Evolutionary conservation across 2,329 filamentous ascomycete genomes (phyloP).

Genomic region (Colletotrichum ledebouriae): DNA sequence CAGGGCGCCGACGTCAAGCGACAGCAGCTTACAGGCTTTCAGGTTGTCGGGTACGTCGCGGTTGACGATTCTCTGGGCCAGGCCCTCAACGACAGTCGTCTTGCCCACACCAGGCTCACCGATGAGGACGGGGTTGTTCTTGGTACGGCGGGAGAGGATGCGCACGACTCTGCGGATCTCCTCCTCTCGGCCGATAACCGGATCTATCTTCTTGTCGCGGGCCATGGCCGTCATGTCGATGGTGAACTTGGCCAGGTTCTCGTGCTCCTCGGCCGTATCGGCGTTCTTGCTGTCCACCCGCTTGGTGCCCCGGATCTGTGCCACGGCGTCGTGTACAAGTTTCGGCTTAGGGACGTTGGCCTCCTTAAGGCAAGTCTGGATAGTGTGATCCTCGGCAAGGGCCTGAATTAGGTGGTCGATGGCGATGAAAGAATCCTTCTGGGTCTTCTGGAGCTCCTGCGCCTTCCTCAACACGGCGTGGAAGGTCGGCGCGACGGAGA

Average conservation of each 20-base stretch:
- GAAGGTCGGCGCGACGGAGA: constrained; percentile 86
- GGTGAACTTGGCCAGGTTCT: constrained; percentile 97
- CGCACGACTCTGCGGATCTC: constrained; percentile 93
- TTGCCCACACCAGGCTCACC: constrained; percentile 99
- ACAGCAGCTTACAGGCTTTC: constrained; percentile 92
- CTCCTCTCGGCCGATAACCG: constrained; percentile 95
- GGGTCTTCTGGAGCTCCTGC: constrained; percentile 93
- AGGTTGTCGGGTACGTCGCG: constrained; percentile 96
- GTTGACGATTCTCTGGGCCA: constrained; percentile 96
- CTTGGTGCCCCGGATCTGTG: constrained; percentile 91
- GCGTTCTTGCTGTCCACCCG: constrained; percentile 96
- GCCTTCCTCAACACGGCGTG: constrained; percentile 86
- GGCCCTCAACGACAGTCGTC: constrained; percentile 96
- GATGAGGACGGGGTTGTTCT: constrained; percentile 98
- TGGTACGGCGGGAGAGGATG: constrained; percentile 92
- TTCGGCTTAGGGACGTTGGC: constrained; percentile 93
- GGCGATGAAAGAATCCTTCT: constrained; percentile 95
- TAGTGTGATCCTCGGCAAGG: constrained; percentile 81
- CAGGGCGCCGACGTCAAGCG: constrained; percentile 92
- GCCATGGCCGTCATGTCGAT: constrained; percentile 99
- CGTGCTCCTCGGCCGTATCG: constrained; percentile 91
- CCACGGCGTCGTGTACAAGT: constrained; percentile 89
- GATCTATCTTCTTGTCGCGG: constrained; percentile 96
- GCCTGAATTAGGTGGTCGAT: constrained; percentile 94
- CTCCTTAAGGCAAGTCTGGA: constrained; percentile 83